These are phyloP conservation scores for Oehlia diaphana DNA, from an alignment of 192 early-diverging fungal genomes.

Conservation along the genomic window DNA sequence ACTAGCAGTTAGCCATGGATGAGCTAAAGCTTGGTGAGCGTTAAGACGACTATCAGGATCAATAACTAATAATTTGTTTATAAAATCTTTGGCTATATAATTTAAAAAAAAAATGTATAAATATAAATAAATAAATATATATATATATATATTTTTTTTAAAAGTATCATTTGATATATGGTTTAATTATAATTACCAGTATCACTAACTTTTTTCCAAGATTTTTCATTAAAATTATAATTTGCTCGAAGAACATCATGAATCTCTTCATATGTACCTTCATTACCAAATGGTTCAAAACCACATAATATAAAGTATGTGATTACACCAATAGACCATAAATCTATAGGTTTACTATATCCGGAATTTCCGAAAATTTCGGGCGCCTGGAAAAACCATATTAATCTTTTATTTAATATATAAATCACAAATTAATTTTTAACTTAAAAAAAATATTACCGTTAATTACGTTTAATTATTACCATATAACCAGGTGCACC, in stretches of 20 bases:
- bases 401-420: no score
- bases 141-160: no score
- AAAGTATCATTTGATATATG: no score
- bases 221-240: constrained; percentile 64
- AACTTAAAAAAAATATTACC: no score
- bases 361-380: constrained; percentile 60
- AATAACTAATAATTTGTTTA: constrained; percentile 56
- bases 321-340: constrained; percentile 82
- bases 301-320: constrained; percentile 75
- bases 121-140: no score
- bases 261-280: constrained; percentile 51
- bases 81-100: constrained; percentile 64
- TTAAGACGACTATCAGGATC: constrained; percentile 64
- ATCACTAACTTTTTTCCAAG: constrained; percentile 62
- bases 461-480: not conserved
- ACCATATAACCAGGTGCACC: constrained; percentile 83
- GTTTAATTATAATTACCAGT: constrained; percentile 32
- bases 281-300: constrained; percentile 68
- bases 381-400: constrained; percentile 44
- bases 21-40: constrained; percentile 63
- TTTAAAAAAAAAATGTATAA: not conserved
- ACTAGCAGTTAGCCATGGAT: constrained; percentile 50
- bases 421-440: no score
- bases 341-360: constrained; percentile 73
- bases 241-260: constrained; percentile 57